Conservation (phyloP, 441 rosid genomes). For the Pelargonium myrrhifolium region DNA sequence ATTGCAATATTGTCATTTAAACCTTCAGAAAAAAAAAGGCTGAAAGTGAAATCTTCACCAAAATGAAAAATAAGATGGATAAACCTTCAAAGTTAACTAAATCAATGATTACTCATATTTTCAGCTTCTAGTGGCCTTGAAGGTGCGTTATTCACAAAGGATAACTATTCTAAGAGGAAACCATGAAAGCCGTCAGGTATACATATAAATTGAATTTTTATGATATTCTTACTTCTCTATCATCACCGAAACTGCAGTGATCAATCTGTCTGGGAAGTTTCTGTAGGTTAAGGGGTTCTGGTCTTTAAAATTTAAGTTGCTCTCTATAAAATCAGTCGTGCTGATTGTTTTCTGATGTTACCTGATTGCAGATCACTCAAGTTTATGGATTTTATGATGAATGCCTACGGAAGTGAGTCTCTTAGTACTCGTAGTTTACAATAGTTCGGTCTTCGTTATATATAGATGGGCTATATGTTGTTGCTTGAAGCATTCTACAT, state of each 20-base stretch:
- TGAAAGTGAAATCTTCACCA: not conserved
- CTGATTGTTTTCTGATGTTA: conserved; percentile 19
- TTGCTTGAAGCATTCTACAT: not conserved
- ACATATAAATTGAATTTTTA: not conserved
- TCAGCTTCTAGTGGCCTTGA: conserved; percentile 81
- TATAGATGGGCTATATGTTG: not conserved
- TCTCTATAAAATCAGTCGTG: not conserved
- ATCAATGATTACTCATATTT: conserved; percentile 10
- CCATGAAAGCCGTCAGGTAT: conserved; percentile 93
- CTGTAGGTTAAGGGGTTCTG: not conserved
- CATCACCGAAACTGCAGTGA: not conserved
- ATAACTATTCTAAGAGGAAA: conserved; percentile 86
- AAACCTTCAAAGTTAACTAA: not conserved
- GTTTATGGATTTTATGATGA: conserved; percentile 95
- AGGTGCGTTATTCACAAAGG: conserved; percentile 73
- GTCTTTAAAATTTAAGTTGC: not conserved
- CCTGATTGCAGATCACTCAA: conserved; percentile 69
- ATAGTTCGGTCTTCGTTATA: not conserved
- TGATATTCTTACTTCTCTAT: no score
- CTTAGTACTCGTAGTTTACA: conserved; percentile 18
- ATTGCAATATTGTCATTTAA: not conserved
- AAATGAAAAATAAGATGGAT: not conserved
- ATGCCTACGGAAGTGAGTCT: conserved; percentile 83
- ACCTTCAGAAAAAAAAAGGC: not conserved
- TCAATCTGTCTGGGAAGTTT: not conserved